Evolutionary conservation across 345 rosid species (phyloP), one percentile per base, ranked within the genome.

Genomic region (Triadica sebifera): DNA sequence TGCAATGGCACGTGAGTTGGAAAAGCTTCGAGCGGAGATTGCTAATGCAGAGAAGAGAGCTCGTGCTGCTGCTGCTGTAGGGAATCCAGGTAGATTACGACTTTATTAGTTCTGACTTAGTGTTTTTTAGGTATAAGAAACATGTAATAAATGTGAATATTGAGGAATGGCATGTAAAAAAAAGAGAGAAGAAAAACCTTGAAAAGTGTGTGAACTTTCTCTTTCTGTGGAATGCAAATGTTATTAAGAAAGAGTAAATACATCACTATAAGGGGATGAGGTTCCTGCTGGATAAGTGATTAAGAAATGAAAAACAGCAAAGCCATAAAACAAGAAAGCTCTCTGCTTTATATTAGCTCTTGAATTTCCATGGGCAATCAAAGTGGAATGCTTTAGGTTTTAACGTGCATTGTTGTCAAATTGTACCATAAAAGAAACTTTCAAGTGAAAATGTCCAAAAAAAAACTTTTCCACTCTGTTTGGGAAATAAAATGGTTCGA

Each of bases 21-120:
- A 95, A 85, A 95, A 95, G 80, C 99, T 95, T 76, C 87, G 91
- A 51, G 93, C 99, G 25, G 99, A 95, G 85, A 86, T 90, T 74
- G 97, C 94, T 52, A 95, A 85, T 86, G 86, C 91, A 5, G 98
- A 91, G 78, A 89, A 85, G 82, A 87, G 97, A 84, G 88, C 86
- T 77, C 89, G 77, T 69, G 78, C 84, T 9, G 64, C 81, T 81
- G 87, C 82, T 79, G 86, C 88, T 81, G 72, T 60, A 8, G 79
- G 78, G 4, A 70, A 79, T 75, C 75, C 72, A 74, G 82, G 82
- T 79, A 79, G 16, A 47, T 47, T 17, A 3, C 7, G 19, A 34
- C 9, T 62, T 49, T 29, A 59, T 72, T n/a, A 59, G 10, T 17
- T 62, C 20, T 29, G 34, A 29, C 34, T 19, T 7, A 55, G 25